Conservation (phyloP, 345 rosid genomes). For the Gossypium rotundifolium region DNA sequence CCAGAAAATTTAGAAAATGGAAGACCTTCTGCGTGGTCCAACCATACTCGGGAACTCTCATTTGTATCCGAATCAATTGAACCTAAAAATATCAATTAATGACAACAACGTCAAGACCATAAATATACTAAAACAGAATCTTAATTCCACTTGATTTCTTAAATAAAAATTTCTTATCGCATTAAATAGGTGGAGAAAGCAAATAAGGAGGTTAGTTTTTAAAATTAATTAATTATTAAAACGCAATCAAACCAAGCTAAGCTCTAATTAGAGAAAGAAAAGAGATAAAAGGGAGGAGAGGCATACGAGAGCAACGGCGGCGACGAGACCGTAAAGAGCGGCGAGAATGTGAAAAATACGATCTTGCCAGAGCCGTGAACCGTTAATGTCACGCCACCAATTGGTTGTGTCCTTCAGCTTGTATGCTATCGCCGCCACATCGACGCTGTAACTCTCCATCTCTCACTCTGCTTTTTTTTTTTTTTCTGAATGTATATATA, state of each 20-base stretch:
- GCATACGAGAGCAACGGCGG: constrained; percentile 62
- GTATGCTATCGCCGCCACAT: constrained; percentile 33
- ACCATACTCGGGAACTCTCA: constrained; percentile 91
- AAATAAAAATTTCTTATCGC: too few species aligned
- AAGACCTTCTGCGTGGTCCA: constrained; percentile 98
- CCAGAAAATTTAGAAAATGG: constrained; percentile 87
- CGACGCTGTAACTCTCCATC: constrained; percentile 27
- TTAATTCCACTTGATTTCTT: neutral
- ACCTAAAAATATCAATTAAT: constrained; percentile 32
- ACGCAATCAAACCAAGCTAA: neutral
- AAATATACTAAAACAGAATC: neutral
- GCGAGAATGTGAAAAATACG: constrained; percentile 71
- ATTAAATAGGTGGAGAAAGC: too few species aligned
- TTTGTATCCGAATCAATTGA: constrained; percentile 79
- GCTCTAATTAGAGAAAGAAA: neutral
- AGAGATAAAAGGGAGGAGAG: neutral
- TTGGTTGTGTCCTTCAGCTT: constrained; percentile 42
- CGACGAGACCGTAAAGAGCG: constrained; percentile 59
- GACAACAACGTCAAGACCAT: neutral
- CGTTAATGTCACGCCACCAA: constrained; percentile 72
- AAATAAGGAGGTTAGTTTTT: too few species aligned
- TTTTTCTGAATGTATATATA: too few species aligned
- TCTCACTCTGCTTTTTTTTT: neutral
- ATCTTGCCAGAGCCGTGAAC: constrained; percentile 75
- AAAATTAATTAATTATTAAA: too few species aligned